These are phyloP conservation scores for Cercospora sp. DNA, from an alignment of 2,329 filamentous ascomycete genomes.

Conservation along the genomic window DNA sequence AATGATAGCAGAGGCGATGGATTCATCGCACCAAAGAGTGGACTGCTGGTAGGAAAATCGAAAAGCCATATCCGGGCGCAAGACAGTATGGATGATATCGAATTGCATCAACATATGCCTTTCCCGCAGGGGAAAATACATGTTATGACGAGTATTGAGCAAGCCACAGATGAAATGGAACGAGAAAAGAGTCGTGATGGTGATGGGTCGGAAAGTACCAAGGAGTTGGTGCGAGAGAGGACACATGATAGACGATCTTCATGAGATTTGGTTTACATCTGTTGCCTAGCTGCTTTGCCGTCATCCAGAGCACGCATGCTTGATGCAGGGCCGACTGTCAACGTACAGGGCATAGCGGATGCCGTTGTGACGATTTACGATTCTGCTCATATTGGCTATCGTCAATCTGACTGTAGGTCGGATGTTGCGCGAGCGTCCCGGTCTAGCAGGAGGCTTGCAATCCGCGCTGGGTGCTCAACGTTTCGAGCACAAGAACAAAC, in stretches of 20 bases:
- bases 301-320: neutral
- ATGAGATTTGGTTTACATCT: neutral
- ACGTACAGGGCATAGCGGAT: neutral
- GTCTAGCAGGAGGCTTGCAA: neutral
- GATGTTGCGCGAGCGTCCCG: neutral
- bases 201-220: constrained; percentile 14
- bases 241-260: constrained; percentile 2
- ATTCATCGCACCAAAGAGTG: neutral
- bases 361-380: neutral
- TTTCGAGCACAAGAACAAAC: neutral
- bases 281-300: neutral
- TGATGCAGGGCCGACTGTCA: neutral
- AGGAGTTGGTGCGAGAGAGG: constrained; percentile 12
- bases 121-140: constrained; percentile 21
- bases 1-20: neutral
- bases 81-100: constrained; percentile 20
- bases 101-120: constrained; percentile 10
- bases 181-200: constrained; percentile 11
- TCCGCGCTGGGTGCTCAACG: neutral
- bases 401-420: neutral
- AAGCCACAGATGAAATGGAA: constrained; percentile 9
- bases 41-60: neutral
- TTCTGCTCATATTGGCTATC: neutral
- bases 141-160: constrained; percentile 25
- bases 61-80: constrained; percentile 10